Conservation (phyloP, 2,329 filamentous ascomycete species). For the Trichoderma sp. region DNA sequence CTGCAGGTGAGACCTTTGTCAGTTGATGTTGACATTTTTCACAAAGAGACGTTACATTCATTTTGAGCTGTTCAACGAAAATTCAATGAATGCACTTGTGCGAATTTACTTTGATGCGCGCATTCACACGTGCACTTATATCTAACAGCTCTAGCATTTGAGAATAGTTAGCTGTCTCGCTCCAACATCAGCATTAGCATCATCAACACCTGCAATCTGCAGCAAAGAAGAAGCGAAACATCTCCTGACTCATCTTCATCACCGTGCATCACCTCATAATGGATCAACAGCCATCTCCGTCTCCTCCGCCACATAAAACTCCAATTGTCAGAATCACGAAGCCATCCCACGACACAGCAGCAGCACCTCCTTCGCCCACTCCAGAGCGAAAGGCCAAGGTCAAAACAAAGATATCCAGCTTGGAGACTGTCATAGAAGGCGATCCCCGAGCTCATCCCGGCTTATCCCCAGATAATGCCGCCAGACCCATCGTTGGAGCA, state of each 20-base stretch:
- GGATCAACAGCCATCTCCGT: not conserved
- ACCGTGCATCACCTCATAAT: not conserved
- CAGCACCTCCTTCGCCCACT: not conserved
- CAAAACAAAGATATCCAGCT: constrained; percentile 30
- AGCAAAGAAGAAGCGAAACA: not conserved
- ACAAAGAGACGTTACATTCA: not conserved
- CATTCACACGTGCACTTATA: not conserved
- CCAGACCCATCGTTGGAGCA: not conserved
- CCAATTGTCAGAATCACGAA: not conserved
- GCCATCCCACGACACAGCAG: not conserved
- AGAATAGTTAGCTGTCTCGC: not conserved
- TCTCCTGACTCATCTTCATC: not conserved
- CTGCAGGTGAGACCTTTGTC: not conserved
- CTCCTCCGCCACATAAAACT: not conserved
- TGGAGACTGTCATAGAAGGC: constrained; percentile 41
- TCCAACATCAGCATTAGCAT: not conserved
- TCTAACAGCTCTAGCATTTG: not conserved
- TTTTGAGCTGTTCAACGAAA: not conserved
- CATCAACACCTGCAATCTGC: not conserved
- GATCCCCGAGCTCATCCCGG: constrained; percentile 28
- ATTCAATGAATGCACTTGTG: not conserved
- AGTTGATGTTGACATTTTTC: not conserved
- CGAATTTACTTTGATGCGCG: not conserved
- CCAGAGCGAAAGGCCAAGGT: constrained; percentile 33
- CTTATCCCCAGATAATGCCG: not conserved